Base-by-base conservation (phyloP, 192 early-diverging fungal genomes). In the Phycomyces blakesleeanus region DNA sequence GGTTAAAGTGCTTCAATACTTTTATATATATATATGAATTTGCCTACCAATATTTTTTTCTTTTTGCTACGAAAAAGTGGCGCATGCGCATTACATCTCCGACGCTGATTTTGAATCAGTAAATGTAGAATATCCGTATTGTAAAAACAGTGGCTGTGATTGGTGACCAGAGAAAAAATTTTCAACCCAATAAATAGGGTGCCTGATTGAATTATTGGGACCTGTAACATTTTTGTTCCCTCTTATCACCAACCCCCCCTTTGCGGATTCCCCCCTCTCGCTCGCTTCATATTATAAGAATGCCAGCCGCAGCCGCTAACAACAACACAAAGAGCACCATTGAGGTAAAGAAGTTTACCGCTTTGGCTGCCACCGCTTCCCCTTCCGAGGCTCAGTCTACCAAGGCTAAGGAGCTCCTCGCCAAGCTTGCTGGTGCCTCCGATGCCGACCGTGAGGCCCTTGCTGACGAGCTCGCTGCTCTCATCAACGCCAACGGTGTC, bases 401-500 rank as follows among this genome's bases (percentile, higher is more conserved):
- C 47, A 61, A 66, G 50, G 70, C 70, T 27, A 72, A 72, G 38
- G 70, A 66, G 18, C 57, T 72, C 40, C 53, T 62, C 47, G 29
- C 56, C 39, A 63, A 73, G 57, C 59, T 68, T 40, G 58, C 64
- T 57, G 57, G 52, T 49, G 65, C 64, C 51, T 55, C 59, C 51
- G 71, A 66, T 62, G 71, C 44, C 39, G 65, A 66, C 42, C 71
- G 71, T 24, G 39, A 53, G 21, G 39, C 64, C 59, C 60, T 21
- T 47, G 71, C 71, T 47, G 60, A 67, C 27, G 71, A 61, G 50
- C 49, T 73, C 50, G 71, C 56, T 67, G 55, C 55, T 26, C 62
- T 59, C 42, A 55, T 73, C 41, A 21, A 61, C 52, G 78, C 85
- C 84, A 86, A 88, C 72, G 81, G 83, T 66, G 71, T 80, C 67